Conservation (phyloP, 2,329 filamentous ascomycete genomes). For the Immersiporthe knoxdaviesiana region DNA sequence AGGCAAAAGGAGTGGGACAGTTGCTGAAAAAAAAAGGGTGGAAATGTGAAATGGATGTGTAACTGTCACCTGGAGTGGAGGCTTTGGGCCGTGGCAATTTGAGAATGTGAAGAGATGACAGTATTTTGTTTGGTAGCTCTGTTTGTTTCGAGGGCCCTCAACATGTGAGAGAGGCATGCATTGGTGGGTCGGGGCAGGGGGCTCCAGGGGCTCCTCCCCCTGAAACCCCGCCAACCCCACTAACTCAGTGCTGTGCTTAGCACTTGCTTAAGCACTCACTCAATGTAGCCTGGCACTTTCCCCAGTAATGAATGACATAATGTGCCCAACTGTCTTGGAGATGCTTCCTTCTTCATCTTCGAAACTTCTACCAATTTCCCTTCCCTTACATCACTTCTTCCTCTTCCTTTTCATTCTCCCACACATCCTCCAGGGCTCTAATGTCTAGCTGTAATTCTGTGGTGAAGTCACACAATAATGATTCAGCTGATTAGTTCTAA, state of each 20-base stretch:
- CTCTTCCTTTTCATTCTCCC: not conserved
- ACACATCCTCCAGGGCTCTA: too few species aligned
- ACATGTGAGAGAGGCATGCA: not conserved
- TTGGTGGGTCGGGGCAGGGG: not conserved
- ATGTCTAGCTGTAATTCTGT: too few species aligned
- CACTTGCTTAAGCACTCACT: not conserved
- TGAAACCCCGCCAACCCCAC: not conserved
- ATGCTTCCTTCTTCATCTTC: not conserved
- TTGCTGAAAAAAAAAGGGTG: not conserved
- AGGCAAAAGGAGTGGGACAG: not conserved
- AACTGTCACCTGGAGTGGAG: too few species aligned
- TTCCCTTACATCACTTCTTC: not conserved
- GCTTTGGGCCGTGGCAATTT: not conserved
- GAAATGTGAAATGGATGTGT: too few species aligned
- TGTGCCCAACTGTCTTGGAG: not conserved
- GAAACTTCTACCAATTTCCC: constrained; percentile 9
- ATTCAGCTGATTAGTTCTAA: too few species aligned
- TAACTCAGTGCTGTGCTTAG: too few species aligned
- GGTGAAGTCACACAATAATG: too few species aligned
- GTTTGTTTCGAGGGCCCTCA: not conserved
- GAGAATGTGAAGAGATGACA: not conserved
- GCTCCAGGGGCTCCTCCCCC: not conserved
- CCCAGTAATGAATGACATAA: not conserved
- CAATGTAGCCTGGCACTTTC: not conserved
- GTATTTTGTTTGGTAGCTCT: not conserved